Base-by-base conservation (phyloP, 176 grass and related monocot genomes). In the Ampelocalamus luodianensis region DNA sequence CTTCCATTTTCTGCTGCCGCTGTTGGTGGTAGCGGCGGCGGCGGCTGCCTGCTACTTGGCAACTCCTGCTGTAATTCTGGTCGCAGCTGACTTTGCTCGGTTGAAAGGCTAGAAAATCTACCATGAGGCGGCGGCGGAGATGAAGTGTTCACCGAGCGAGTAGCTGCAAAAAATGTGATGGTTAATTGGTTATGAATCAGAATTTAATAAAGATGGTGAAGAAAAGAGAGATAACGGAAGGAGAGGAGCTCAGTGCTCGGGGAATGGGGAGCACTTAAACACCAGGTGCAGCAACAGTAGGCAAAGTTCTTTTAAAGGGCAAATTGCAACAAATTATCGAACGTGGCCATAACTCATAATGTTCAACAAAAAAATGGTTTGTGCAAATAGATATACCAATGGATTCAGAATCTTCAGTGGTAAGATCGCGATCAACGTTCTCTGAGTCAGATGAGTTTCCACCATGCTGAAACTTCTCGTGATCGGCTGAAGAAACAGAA, bases 401-500 rank as follows among this genome's bases (percentile, higher is more conserved):
- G n/a, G 83, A 88, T 76, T 91, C 80, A 92, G 83, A 82, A 95
- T 92, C 85, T 90, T 90, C 87, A 79, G 58, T 83, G 9, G 71
- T 78, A 54, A 29, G 59, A 84, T 88, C 80, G 16, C 60, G 67
- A 61, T 90, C 79, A 36, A 83, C 86, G 43, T 88, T 88, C 80
- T 90, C 90, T 5, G 79, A 89, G 40, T 94, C 90, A 65, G 81
- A 85, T 56, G 61, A 85, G 81, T 81, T 89, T 73, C 76, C 80
- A 58, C 81, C 79, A 77, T 85, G 83, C 79, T 98, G 88, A 82
- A 86, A 68, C 80, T 88, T 93, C 68, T 96, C 94, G 64, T 88
- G 85, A 73, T 94, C 93, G 36, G 63, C 69, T 69, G 93, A 94
- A 77, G 82, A 87, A 90, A 92, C 81, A 65, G 93, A 98, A 87